These are phyloP conservation scores for Aspergillus novofumigatus DNA, from an alignment of 2,329 filamentous ascomycete genomes.

Conservation along the genomic window DNA sequence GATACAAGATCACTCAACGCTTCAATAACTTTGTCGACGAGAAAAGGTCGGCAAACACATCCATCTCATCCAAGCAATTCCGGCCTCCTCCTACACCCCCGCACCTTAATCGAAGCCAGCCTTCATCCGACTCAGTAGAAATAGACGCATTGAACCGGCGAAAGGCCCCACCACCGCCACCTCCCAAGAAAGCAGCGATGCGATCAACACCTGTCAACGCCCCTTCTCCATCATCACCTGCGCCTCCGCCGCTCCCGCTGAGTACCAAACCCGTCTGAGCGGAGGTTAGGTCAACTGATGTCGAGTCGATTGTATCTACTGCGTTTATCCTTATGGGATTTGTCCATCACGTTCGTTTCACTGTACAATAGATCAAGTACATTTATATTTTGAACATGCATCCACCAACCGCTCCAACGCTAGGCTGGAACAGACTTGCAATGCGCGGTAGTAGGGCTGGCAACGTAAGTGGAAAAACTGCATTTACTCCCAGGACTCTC, in stretches of 20 bases:
- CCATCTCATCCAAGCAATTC: conserved; percentile 9
- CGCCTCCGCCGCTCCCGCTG: conserved; percentile 55
- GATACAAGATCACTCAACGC: conserved; percentile 42
- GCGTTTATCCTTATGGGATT: neutral
- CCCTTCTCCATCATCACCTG: conserved; percentile 21
- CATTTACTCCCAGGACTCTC: neutral
- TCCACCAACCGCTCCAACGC: too few relatives aligned
- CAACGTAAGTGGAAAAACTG: neutral
- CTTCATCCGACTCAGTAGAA: conserved; percentile 24
- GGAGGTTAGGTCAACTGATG: conserved; percentile 14
- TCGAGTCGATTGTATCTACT: neutral
- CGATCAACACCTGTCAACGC: conserved; percentile 33
- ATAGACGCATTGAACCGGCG: conserved; percentile 30
- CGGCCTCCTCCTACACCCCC: conserved; percentile 19
- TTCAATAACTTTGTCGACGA: conserved; percentile 47
- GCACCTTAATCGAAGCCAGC: conserved; percentile 21
- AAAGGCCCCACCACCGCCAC: conserved; percentile 56
- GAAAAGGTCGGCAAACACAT: conserved; percentile 26
- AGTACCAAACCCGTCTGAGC: conserved; percentile 52
- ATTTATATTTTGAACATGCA: neutral
- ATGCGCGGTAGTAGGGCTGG: too few relatives aligned
- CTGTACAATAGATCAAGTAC: neutral
- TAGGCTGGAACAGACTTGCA: neutral
- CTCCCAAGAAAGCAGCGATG: conserved; percentile 52
- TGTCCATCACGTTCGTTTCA: neutral